Base-by-base conservation (phyloP, 495 filamentous ascomycete genomes). In the Hypoxylon trugodes region DNA sequence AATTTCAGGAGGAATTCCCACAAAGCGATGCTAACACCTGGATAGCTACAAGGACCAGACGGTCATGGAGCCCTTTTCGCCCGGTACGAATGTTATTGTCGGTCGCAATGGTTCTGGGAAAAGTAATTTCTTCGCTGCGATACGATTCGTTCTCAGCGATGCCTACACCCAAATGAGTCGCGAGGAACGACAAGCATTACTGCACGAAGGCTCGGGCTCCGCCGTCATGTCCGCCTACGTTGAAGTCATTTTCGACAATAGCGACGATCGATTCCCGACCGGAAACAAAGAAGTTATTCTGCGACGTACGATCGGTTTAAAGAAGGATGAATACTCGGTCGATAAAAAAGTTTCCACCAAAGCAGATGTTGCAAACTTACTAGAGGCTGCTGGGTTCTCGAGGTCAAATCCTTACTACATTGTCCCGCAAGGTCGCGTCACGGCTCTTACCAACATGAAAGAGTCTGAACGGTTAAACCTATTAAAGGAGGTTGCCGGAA, bases 191-290 rank as follows among this genome's bases (percentile, higher is more conserved):
- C 90, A 96, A 74, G 93, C 91, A 21, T 86, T 99, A 7, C 83
- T 99, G 3, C 95, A 98, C 73, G 95, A 99, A 83, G 95, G 95
- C 30, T 94, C 94, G 1, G 95, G 95, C 13, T 96, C 94, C 0
- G 95, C 95, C 6, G 95, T 99, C 69, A 97, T 98, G 94, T 96
- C 93, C 28, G 95, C 95, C 13, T 99, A 97, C 66, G 95, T 99
- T 54, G 95, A 99, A 76, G 91, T 99, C 64, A 95, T 97, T 63
- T 99, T 99, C 73, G 96, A 99, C 80, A 99, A 99, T 73, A 90
- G 84, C 50, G 94, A 98, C 72, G 92, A 95, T 67, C 90, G 95
- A 68, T 99, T 98, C 74, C 93, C 93, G 33, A 97, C 93, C 9
- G 94, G 92, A 53, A 93, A 91, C 66, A 86, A 91, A 28, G 94